Evolutionary conservation across 192 early-diverging fungal genomes (phyloP).

Genomic region (Spinellus fusiger): DNA sequence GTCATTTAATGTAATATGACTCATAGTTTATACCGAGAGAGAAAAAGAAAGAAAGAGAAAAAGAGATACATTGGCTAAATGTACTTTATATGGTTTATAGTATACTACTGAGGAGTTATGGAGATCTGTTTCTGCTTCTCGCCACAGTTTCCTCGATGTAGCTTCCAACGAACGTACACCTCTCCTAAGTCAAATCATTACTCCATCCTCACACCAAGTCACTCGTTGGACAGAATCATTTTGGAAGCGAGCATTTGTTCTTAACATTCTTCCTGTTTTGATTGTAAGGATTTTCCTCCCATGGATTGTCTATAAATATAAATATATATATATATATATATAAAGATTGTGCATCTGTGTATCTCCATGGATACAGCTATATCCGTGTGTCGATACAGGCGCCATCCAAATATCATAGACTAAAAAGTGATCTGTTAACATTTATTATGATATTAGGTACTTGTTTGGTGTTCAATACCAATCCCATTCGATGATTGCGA

Average conservation of each 20-base stretch:
- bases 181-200: slow-evolving; percentile 21
- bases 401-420: slow-evolving; percentile 26
- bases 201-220: slow-evolving; percentile 11
- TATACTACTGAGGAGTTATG: slow-evolving; percentile 15
- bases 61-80: background rate
- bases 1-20: background rate
- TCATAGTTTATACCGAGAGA: background rate
- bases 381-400: too few species aligned
- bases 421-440: slow-evolving; percentile 31
- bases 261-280: slow-evolving; percentile 47
- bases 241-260: slow-evolving; percentile 32
- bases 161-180: slow-evolving; percentile 25
- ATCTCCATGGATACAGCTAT: too few species aligned
- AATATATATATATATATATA: background rate
- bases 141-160: background rate
- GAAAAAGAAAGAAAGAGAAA: background rate
- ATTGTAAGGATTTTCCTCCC: too few species aligned
- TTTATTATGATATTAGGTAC: slow-evolving; percentile 36
- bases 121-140: slow-evolving; percentile 4
- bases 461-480: slow-evolving; percentile 55
- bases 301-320: too few species aligned
- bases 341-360: background rate
- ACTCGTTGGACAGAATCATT: slow-evolving; percentile 34
- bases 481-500: slow-evolving; percentile 37
- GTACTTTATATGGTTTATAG: background rate